Percentiles rank a stretch among this genome's conserved stretches.
Conservation (phyloP, 2,329 filamentous ascomycete genomes). For the Ceratocystiopsis brevicomis region DNA sequence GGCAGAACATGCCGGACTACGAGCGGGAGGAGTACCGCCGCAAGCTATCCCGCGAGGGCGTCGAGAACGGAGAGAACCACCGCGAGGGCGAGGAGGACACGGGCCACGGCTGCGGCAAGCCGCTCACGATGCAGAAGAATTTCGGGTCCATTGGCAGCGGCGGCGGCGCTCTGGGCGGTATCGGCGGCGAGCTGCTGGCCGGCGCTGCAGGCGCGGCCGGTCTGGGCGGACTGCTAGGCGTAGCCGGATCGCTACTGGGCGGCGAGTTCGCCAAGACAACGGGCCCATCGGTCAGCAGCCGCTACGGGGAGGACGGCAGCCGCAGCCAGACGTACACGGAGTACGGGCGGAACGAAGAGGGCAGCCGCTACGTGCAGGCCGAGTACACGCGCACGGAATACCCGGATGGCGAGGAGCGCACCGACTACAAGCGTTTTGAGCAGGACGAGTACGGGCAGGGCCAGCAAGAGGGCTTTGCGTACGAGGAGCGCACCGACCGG, state of each 20-base stretch:
- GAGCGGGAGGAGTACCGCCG: slow-evolving; percentile 49
- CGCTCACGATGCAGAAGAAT: slow-evolving; percentile 59
- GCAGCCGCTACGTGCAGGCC: slow-evolving; percentile 40
- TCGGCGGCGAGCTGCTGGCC: background rate
- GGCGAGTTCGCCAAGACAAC: slow-evolving; percentile 25
- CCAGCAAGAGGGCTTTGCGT: slow-evolving; percentile 28
- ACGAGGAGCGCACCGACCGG: slow-evolving; percentile 38
- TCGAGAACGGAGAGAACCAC: slow-evolving; percentile 63
- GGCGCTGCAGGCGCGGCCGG: slow-evolving; percentile 37
- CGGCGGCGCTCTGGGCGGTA: slow-evolving; percentile 13
- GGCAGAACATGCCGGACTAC: slow-evolving; percentile 43
- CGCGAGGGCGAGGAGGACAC: slow-evolving; percentile 68
- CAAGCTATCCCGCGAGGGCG: slow-evolving; percentile 62
- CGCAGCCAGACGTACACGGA: slow-evolving; percentile 42
- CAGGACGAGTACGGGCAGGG: slow-evolving; percentile 22
- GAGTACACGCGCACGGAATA: slow-evolving; percentile 40
- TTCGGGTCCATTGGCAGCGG: slow-evolving; percentile 19
- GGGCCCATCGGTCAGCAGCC: slow-evolving; percentile 28
- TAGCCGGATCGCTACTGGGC: slow-evolving; percentile 44
- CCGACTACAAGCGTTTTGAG: slow-evolving; percentile 44
- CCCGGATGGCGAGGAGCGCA: slow-evolving; percentile 34
- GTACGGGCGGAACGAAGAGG: slow-evolving; percentile 31
- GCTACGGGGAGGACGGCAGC: slow-evolving; percentile 37
- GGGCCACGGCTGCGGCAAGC: slow-evolving; percentile 65
- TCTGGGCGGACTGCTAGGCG: slow-evolving; percentile 51